These are phyloP conservation scores for Spatholobus suberectus DNA, from an alignment of 306 rosid genomes.

Conservation along the genomic window DNA sequence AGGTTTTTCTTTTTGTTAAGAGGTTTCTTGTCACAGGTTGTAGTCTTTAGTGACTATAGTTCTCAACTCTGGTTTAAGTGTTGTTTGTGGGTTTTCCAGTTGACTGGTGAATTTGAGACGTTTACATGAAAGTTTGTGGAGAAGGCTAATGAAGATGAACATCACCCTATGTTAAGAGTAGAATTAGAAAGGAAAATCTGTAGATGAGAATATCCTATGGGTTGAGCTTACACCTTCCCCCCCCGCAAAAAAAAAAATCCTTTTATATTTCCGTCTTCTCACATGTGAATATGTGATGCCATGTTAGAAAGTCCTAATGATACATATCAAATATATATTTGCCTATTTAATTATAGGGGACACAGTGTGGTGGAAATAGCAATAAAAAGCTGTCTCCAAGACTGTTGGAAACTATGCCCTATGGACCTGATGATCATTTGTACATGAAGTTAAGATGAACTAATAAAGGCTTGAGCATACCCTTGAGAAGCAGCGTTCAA, in stretches of 20 bases:
- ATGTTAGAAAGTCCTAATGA: slow-evolving; percentile 1
- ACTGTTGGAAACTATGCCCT: neutral
- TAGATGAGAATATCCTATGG: neutral
- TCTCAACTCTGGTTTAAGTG: neutral
- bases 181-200: neutral
- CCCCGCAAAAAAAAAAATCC: neutral
- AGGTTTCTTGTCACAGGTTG: neutral
- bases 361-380: neutral
- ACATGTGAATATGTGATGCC: neutral
- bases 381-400: neutral
- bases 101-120: neutral
- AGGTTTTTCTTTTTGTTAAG: neutral
- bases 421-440: neutral
- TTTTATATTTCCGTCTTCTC: neutral
- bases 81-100: neutral
- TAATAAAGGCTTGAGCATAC: slow-evolving; percentile 51
- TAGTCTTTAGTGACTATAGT: neutral
- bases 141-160: neutral
- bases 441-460: neutral
- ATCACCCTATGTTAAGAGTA: neutral
- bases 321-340: neutral
- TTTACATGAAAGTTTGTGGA: neutral
- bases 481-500: slow-evolving; percentile 92
- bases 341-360: neutral
- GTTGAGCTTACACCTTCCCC: neutral